A percentile compares a stretch with the other conserved stretches of the same genome.
Conservation (phyloP, 2,329 filamentous ascomycete genomes). For the Mariannaea elegans region DNA sequence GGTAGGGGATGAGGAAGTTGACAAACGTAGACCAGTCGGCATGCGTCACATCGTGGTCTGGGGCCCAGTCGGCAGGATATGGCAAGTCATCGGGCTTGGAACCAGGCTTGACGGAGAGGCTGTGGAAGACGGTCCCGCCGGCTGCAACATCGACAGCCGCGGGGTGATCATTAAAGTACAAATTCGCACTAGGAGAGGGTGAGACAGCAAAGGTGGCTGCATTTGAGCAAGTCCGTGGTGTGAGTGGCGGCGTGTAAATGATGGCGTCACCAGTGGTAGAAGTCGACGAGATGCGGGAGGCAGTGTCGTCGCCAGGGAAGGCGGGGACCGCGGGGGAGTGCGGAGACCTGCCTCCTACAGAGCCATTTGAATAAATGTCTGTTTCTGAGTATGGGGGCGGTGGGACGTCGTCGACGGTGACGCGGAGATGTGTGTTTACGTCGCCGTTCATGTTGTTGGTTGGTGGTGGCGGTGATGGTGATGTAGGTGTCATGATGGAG, state of each 20-base stretch:
- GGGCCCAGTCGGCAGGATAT: conserved; percentile 49
- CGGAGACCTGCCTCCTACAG: conserved; percentile 35
- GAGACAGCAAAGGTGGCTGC: conserved; percentile 27
- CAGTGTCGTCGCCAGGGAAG: conserved; percentile 47
- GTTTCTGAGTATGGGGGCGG: conserved; percentile 68
- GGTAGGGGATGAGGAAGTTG: conserved; percentile 63
- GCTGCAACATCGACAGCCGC: conserved; percentile 37
- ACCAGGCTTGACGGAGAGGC: conserved; percentile 45
- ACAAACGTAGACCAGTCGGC: conserved; percentile 69
- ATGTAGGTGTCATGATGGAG: conserved; percentile 27
- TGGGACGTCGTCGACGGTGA: conserved; percentile 50
- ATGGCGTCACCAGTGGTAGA: conserved; percentile 54
- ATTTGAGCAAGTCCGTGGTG: conserved; percentile 48
- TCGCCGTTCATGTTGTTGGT: conserved; percentile 18
- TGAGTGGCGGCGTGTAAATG: conserved; percentile 62
- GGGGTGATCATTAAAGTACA: conserved; percentile 59
- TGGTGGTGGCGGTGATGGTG: conserved; percentile 13
- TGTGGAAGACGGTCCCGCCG: conserved; percentile 44
- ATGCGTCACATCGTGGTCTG: conserved; percentile 53
- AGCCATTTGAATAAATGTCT: conserved; percentile 61
- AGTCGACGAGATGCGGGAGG: conserved; percentile 48
- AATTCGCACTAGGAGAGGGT: conserved; percentile 34
- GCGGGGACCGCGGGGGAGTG: conserved; percentile 32
- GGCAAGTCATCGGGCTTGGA: conserved; percentile 56
- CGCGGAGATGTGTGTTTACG: conserved; percentile 25